Evolutionary conservation across 73 alveolate genomes (phyloP).

Genomic region (Symbiodinium pilosum): DNA sequence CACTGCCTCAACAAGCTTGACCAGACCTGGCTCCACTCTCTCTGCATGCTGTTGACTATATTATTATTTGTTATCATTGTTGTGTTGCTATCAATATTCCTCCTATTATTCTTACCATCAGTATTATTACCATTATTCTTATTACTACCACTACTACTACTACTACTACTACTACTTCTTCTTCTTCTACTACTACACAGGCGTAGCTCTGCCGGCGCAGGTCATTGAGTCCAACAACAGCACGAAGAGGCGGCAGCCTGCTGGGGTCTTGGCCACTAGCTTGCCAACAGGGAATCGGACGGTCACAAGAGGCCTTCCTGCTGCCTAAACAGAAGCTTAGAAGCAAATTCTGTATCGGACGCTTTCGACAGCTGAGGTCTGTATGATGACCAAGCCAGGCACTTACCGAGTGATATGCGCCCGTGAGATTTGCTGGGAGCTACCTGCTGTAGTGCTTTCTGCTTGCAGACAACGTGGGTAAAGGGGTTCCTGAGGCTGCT

Average conservation of each 20-base stretch:
- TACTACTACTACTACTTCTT: too few relatives aligned
- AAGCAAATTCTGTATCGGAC: neutral
- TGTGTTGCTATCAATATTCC: too few relatives aligned
- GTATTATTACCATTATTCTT: too few relatives aligned
- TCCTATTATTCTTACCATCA: too few relatives aligned
- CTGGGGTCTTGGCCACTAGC: neutral
- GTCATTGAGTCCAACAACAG: constrained; percentile 62
- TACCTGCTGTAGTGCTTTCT: too few relatives aligned
- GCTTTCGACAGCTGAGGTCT: neutral
- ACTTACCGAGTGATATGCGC: neutral
- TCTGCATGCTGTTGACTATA: too few relatives aligned
- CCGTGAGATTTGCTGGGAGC: neutral
- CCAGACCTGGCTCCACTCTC: too few relatives aligned
- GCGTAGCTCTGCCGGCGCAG: constrained; percentile 1
- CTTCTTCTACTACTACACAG: neutral
- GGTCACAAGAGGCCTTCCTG: neutral
- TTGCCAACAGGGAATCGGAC: neutral
- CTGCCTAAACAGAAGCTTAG: neutral
- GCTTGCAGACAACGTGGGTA: too few relatives aligned
- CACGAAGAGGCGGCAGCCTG: constrained; percentile 70
- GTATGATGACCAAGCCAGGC: neutral
- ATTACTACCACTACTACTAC: too few relatives aligned
- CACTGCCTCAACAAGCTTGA: too few relatives aligned
- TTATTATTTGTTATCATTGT: too few relatives aligned
- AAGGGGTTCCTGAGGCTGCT: too few relatives aligned